Conservation (phyloP, 2,329 filamentous ascomycete species). For the Pseudogymnoascus destructans region DNA sequence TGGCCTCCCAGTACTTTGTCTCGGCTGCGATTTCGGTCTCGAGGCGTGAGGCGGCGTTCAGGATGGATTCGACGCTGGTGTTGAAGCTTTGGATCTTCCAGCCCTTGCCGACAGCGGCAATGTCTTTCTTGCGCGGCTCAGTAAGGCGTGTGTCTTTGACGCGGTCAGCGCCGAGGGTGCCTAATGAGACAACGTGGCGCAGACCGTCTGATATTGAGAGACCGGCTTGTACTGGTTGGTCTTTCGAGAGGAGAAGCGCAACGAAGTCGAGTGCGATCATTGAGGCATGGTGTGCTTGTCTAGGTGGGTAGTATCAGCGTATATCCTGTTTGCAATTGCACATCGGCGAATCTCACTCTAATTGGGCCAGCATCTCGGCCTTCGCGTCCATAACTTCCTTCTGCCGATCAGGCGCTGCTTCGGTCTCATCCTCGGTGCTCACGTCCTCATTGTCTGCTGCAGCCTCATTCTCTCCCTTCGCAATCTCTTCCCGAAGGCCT, state of each 20-base stretch:
- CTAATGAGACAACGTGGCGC: slow-evolving; percentile 58
- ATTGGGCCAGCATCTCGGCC: slow-evolving; percentile 43
- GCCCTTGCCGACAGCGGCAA: slow-evolving; percentile 47
- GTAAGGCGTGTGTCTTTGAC: slow-evolving; percentile 48
- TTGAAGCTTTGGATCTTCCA: slow-evolving; percentile 71
- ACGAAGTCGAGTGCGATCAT: slow-evolving; percentile 68
- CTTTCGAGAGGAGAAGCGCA: slow-evolving; percentile 71
- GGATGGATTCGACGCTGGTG: slow-evolving; percentile 58
- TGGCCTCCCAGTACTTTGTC: slow-evolving; percentile 77
- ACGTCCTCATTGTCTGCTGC: slow-evolving; percentile 30
- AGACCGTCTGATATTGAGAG: slow-evolving; percentile 57
- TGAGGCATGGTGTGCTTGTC: slow-evolving; percentile 43
- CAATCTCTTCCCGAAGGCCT: slow-evolving; percentile 56
- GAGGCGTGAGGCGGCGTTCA: slow-evolving; percentile 58
- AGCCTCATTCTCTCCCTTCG: slow-evolving; percentile 30
- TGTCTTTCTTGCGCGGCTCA: slow-evolving; percentile 40
- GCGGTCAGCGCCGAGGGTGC: slow-evolving; percentile 57
- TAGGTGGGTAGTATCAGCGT: slow-evolving; percentile 16
- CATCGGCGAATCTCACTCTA: slow-evolving; percentile 35
- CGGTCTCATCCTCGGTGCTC: slow-evolving; percentile 36
- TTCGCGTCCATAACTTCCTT: slow-evolving; percentile 33
- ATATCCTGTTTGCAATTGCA: not conserved
- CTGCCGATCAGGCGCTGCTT: slow-evolving; percentile 28
- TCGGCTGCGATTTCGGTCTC: slow-evolving; percentile 68
- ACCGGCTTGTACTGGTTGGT: slow-evolving; percentile 57